A percentile compares a stretch with the other conserved stretches of the same genome.
Conservation (phyloP, 2,329 filamentous ascomycete species). For the Cytospora leucostoma region DNA sequence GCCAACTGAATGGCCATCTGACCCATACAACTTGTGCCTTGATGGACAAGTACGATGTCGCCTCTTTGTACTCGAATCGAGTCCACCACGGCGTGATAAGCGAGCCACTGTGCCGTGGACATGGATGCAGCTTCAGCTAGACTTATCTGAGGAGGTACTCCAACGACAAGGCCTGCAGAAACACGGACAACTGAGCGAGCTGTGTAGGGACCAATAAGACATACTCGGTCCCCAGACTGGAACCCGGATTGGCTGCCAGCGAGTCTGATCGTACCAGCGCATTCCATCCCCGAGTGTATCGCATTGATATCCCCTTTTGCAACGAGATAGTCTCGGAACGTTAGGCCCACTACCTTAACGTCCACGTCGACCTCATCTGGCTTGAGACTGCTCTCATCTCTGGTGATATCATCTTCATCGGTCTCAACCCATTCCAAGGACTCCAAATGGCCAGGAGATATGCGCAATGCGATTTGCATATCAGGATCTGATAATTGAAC, state of each 20-base stretch:
- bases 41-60: not conserved
- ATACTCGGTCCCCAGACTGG: constrained; percentile 33
- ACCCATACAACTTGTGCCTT: not conserved
- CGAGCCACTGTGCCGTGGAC: not conserved
- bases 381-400: too few species aligned
- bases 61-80: not conserved
- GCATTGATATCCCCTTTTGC: constrained; percentile 37
- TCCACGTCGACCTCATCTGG: too few species aligned
- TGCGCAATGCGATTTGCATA: too few species aligned
- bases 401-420: too few species aligned
- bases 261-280: constrained; percentile 35
- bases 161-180: not conserved
- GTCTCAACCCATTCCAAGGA: too few species aligned
- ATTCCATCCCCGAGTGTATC: constrained; percentile 36
- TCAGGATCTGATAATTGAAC: too few species aligned
- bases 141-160: not conserved
- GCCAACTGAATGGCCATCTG: not conserved
- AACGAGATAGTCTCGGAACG: constrained; percentile 40
- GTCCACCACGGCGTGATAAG: not conserved
- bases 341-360: constrained; percentile 29
- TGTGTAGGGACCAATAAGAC: not conserved
- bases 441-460: too few species aligned
- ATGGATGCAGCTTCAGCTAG: not conserved
- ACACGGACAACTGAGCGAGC: constrained; percentile 10
- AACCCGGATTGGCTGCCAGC: constrained; percentile 34